These are phyloP conservation scores for Rhizopus sp. DNA, from an alignment of 371 early-diverging fungal species.

Conservation along the genomic window DNA sequence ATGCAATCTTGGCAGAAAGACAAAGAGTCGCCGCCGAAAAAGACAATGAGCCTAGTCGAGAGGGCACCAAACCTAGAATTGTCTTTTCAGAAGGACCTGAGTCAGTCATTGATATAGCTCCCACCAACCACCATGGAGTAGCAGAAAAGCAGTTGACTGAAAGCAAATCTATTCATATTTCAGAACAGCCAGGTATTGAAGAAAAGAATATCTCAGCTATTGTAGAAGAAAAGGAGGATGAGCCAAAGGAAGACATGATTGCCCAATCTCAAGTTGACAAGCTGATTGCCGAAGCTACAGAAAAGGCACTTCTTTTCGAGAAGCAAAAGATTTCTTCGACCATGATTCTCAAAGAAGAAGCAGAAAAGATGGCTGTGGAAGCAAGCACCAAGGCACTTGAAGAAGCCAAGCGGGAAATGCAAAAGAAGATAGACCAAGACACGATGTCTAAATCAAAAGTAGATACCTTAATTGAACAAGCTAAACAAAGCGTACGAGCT, in stretches of 20 bases:
- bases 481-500: conserved; percentile 1
- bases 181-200: no score
- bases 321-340: conserved; percentile 3
- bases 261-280: neutral
- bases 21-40: neutral
- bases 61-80: neutral
- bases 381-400: conserved; percentile 19
- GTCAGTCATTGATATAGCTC: no score
- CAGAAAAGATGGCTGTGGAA: conserved; percentile 6
- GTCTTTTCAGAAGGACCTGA: no score
- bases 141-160: conserved; percentile 1
- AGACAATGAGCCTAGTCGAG: neutral
- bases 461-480: neutral
- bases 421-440: conserved; percentile 10
- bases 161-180: neutral
- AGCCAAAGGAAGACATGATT: conserved; percentile 1
- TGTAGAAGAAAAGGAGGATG: neutral
- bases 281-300: conserved; percentile 5
- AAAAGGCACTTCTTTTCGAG: neutral
- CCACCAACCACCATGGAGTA: no score
- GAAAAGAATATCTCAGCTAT: neutral
- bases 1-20: no score
- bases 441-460: neutral
- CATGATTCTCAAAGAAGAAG: conserved; percentile 6
- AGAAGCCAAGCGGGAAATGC: conserved; percentile 13